Evolutionary conservation across 2,329 filamentous ascomycete genomes (phyloP), one percentile per base, ranked within the genome.

Genomic region (Calcarisporium arbuscula): DNA sequence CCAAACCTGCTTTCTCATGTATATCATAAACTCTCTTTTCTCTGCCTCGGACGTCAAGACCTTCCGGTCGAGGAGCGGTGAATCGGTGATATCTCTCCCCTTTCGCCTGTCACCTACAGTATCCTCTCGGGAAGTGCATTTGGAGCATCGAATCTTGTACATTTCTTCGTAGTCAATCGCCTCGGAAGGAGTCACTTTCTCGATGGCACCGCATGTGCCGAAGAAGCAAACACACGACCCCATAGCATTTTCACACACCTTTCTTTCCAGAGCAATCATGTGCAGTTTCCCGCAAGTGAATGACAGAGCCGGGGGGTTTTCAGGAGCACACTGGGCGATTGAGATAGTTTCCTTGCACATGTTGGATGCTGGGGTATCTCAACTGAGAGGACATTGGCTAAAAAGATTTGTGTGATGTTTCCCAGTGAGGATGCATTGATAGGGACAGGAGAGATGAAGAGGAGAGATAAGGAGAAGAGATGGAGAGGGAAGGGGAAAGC

Each of bases 281-380:
- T 54, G 52, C 0, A 54, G 41, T 8, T 46, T 44, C 2, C 41
- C 47, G 10, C 52, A 54, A 10, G 38, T 44, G 19, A 44, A 50
- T 0, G 38, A 33, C 1, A 46, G 31, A 0, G 18, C 10, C 0
- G 43, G 41, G 0, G 37, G 9, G 2, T 29, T 30, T 3, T 29
- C 2, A 0, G 48, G 47, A 0, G 47, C 47, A 30, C 52, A 54
- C 9, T 45, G 32, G 0, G 51, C 51, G 14, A 52, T 36, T 27
- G 42, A 34, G 15, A 51, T 32, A 0, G 9, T 22, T 9, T 53
- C 50, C 0, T 33, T 8, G 25, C 52, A 54, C 52, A 54, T 54
- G 1, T 25, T 35, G 36, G n/a, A n/a, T n/a, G n/a, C n/a, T n/a
- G n/a, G n/a, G n/a, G n/a, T n/a, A n/a, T n/a, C n/a, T n/a, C n/a